Evolutionary conservation across 768 basidiomycete genomes (phyloP), one percentile per base, ranked within the genome.

Genomic region (Pleurotus citrinopileatus): DNA sequence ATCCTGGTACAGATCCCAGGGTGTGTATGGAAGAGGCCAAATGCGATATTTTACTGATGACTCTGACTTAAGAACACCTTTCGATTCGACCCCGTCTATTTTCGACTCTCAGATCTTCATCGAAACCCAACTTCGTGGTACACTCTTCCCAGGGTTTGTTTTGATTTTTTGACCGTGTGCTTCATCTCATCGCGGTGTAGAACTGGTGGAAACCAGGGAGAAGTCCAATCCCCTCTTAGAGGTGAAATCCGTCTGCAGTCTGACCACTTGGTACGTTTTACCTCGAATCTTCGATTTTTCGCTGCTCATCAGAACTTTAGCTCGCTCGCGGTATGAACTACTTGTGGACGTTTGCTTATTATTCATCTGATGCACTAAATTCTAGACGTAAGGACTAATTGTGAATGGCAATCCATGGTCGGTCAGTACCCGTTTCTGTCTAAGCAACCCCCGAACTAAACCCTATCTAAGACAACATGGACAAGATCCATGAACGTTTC

Each of bases 41-140:
- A 25, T 26, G 25, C 8, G 26, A 6, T 22, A 13, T 46, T 8
- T 26, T 7, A 17, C 3, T 34, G 19, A 34, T 37, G 57, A 34
- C 45, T 12, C 37, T 22, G n/a, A n/a, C n/a, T 56, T 52, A 43
- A 57, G 70, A 25, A 67, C 71, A 9, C 75, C 77, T 0, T 75
- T 80, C 61, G 77, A 80, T 61, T 72, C 75, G 0, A 78, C 77
- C 2, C 78, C 75, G 1, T 56, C 58, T 6, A 46, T 67, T 7
- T 77, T 76, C 36, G 77, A 79, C 57, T 72, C 70, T 9, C 76
- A 78, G 61, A 63, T 78, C 59, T 78, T 71, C 61, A 62, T 79
- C 42, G 77, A 80, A 55, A 69, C 71, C 4, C 70, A 71, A 55
- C 70, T 81, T 40, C 69, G 71, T n/a, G 75, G 78, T 5, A 74